Base-by-base conservation (phyloP, 2,329 filamentous ascomycete genomes). In the Xylariaceae sp. region DNA sequence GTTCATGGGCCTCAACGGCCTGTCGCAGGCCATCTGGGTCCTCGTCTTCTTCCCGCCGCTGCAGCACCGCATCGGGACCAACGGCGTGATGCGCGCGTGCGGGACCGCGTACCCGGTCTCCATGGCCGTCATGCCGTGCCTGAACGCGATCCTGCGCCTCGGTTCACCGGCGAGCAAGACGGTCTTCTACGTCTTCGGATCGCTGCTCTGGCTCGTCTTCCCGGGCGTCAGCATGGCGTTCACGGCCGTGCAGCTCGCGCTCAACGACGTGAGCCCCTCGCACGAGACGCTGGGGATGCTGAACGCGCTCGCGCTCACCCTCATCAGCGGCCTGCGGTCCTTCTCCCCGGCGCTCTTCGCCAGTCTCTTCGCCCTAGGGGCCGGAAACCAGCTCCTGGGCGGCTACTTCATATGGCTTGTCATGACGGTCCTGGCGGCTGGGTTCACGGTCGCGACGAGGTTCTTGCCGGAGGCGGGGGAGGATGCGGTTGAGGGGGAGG, bases 191-290 rank as follows among this genome's bases (percentile, higher is more conserved):
- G 54, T 72, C 2, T 33, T 70, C 2, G 63, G 57, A 2, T 68
- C 69, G 0, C 46, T 62, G 0, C 34, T 61, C 8, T 57, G 81
- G 9, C 63, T 66, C 0, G n/a, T 85, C 0, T 81, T 80, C 0
- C 71, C 71, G 9, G 78, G 78, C 1, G 74, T 85, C 0, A 71
- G 70, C 34, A 87, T 86, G 82, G 68, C 72, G 2, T 85, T 83
- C 54, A 88, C 83, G 0, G 79, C 70, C 2, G 71, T 81, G 1
- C 84, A 89, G 65, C 76, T 90, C 7, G 78, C 78, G 0, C 55
- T 90, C 21, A 90, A 90, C 59, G 83, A 89, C 41, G 75, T 84
- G 2, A 72, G 80, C 0, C 86, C 86, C 0, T 76, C 70, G 8
- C 71, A 76, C 1, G 66, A 69, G 29, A 73, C 78, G 0, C 65